Conservation (phyloP, 495 filamentous ascomycete genomes). For the Rhypophila decipiens region DNA sequence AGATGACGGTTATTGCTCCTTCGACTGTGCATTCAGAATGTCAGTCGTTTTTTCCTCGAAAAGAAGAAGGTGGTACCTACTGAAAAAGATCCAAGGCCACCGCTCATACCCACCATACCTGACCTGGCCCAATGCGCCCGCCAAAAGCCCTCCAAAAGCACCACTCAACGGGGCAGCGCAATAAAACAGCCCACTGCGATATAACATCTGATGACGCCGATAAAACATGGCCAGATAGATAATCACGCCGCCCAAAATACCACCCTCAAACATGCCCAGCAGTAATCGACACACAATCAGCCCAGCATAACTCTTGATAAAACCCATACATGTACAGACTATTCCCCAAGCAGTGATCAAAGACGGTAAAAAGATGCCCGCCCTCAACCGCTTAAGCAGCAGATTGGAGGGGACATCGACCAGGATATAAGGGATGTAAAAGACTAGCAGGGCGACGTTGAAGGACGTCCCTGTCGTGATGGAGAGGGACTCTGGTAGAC, state of each 20-base stretch:
- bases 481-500: constrained; percentile 34
- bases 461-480: constrained; percentile 31
- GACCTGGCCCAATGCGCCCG: constrained; percentile 39
- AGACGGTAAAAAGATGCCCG: constrained; percentile 47
- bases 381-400: constrained; percentile 52
- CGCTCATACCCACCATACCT: constrained; percentile 33
- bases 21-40: constrained; percentile 22
- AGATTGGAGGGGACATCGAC: constrained; percentile 54
- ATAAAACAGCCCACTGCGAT: constrained; percentile 51
- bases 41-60: neutral
- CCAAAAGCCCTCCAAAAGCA: constrained; percentile 62
- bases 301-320: constrained; percentile 45
- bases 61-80: constrained; percentile 2
- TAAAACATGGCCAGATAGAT: constrained; percentile 47
- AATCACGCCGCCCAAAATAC: constrained; percentile 51
- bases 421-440: constrained; percentile 46
- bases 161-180: constrained; percentile 57
- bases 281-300: constrained; percentile 53
- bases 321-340: constrained; percentile 48
- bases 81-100: constrained; percentile 43
- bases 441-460: constrained; percentile 42
- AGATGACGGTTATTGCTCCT: constrained; percentile 36
- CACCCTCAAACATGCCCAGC: constrained; percentile 57
- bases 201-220: constrained; percentile 35
- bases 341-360: constrained; percentile 48